Evolutionary conservation across 371 early-diverging fungal species (phyloP), one percentile per base, ranked within the genome.

Genomic region (Circinella umbellata): DNA sequence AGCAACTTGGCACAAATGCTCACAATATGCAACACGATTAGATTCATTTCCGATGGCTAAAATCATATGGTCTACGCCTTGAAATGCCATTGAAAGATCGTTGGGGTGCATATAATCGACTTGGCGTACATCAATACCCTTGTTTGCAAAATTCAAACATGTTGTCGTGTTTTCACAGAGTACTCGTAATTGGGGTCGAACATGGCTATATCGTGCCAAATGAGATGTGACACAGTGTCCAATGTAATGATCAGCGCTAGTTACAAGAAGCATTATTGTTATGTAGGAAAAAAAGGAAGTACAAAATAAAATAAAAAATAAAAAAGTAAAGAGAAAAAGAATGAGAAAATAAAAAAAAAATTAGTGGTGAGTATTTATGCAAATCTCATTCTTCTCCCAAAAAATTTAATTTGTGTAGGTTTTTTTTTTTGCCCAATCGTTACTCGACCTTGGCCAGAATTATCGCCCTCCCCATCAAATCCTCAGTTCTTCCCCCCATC

Each of bases 201-300:
- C 53, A 27, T 60, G 35, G 48, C 71, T 51, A 39, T 72, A 65
- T 39, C 74, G 74, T 20, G 77, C 76, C 18, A 84, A 65, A 48
- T 84, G 82, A 27, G 82, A 80, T 4, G 78, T 70, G 51, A 84
- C 69, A 34, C 73, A 65, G 59, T 77, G 74, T 3, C 84, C 84
- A 59, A 84, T 69, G 61, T 71, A 81, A 46, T 84, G 79, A 55
- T 84, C 84, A 38, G 76, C 84, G 53, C 71, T 68, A 15, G 78
- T 77, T 20, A 84, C 76, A 47, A 84, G 76, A 59, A 81, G 66
- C 81, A 84, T 83, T 42, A 1, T 37, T 46, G 35, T 38, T 46
- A 63, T 61, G 20, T 36, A 65, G 67, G 18, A 67, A 63, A 34
- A 35, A 42, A n/a, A n/a, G n/a, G n/a, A n/a, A n/a, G n/a, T n/a